A percentile compares a stretch with the other conserved stretches of the same genome.
Evolutionary conservation across 257 asterid species (phyloP).

Genomic region (Jacaranda copaia): DNA sequence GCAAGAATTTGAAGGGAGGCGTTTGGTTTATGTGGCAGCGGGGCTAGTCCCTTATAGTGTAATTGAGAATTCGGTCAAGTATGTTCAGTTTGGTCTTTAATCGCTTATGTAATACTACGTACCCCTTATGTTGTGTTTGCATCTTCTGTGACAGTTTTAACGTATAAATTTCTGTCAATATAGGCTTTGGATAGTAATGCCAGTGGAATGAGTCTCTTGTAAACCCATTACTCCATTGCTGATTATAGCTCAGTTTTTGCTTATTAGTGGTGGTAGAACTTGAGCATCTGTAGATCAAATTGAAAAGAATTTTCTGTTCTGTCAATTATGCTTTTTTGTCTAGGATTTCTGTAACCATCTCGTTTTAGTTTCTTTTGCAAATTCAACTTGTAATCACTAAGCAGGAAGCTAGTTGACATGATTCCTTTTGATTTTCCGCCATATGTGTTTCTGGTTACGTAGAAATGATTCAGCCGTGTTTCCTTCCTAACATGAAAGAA

Average conservation of each 20-base stretch:
- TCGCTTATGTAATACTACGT: conserved; percentile 6
- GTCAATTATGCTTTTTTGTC: background rate
- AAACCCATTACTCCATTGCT: background rate
- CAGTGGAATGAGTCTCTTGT: conserved; percentile 5
- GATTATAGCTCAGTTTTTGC: background rate
- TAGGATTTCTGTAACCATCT: background rate
- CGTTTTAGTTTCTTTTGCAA: background rate
- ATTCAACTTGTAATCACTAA: background rate
- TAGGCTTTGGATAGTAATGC: background rate
- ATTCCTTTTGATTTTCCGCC: background rate
- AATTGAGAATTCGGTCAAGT: conserved; percentile 74
- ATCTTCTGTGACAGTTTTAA: background rate
- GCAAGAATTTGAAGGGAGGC: conserved; percentile 78
- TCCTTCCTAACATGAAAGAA: background rate
- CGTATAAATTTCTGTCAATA: background rate
- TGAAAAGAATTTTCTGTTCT: conserved; percentile 3
- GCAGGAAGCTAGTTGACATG: conserved; percentile 9
- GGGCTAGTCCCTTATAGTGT: conserved; percentile 70
- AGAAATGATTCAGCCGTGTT: background rate
- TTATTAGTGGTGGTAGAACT: conserved; percentile 4
- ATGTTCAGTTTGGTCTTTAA: conserved; percentile 34
- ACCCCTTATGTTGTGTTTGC: background rate
- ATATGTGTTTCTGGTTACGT: background rate
- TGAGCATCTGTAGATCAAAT: background rate
- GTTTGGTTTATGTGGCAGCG: conserved; percentile 75